Conservation (phyloP, 345 rosid species). For the Streptanthus diversifolius region DNA sequence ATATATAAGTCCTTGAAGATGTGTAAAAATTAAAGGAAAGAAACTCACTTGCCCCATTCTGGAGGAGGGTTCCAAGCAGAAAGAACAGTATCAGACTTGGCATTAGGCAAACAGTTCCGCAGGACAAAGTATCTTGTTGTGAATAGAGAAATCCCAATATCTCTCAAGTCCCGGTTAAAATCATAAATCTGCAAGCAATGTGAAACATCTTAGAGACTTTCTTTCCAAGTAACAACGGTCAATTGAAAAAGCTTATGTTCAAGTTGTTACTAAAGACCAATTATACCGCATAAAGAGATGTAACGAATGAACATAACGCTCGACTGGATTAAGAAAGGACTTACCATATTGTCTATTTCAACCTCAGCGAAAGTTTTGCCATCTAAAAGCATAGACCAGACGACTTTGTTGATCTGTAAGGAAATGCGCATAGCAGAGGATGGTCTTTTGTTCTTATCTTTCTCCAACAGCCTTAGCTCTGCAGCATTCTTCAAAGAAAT, state of each 20-base stretch:
- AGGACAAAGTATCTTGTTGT: slow-evolving; percentile 81
- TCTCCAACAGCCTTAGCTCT: slow-evolving; percentile 75
- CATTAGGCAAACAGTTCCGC: slow-evolving; percentile 74
- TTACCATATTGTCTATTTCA: slow-evolving; percentile 97
- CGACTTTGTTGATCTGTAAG: slow-evolving; percentile 76
- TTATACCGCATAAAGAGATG: too few relatives aligned
- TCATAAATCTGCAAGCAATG: slow-evolving; percentile 66
- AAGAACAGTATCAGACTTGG: slow-evolving; percentile 83
- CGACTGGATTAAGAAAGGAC: neutral
- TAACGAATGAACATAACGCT: neutral
- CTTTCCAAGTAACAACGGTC: neutral
- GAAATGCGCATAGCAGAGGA: slow-evolving; percentile 97
- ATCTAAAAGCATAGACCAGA: slow-evolving; percentile 95
- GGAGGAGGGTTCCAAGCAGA: slow-evolving; percentile 98
- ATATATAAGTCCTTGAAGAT: neutral
- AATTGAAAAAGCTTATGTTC: too few relatives aligned
- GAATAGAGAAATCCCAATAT: slow-evolving; percentile 81
- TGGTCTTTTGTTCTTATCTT: slow-evolving; percentile 96
- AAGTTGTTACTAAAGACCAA: too few relatives aligned
- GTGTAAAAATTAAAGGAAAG: neutral
- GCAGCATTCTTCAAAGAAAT: slow-evolving; percentile 79
- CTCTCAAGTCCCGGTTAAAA: slow-evolving; percentile 95
- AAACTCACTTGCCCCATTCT: slow-evolving; percentile 90
- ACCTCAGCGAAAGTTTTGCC: slow-evolving; percentile 97
- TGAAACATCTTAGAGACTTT: slow-evolving; percentile 20